These are phyloP conservation scores for Gnomoniopsis sp. DNA, from an alignment of 2,329 filamentous ascomycete genomes.

Conservation along the genomic window DNA sequence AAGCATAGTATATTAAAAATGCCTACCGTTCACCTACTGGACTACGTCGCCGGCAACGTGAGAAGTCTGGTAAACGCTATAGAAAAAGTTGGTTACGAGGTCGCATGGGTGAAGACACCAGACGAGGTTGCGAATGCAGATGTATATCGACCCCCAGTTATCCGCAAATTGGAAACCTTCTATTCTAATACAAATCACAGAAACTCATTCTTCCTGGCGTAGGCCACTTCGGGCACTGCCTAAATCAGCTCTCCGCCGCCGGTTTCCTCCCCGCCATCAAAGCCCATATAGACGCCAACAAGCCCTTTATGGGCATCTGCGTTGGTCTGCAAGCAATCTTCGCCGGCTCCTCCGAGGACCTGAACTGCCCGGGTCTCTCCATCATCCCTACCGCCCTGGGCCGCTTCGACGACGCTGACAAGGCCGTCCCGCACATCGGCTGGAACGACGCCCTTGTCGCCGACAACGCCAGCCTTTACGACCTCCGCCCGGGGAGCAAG, in stretches of 20 bases:
- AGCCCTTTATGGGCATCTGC: constrained; percentile 97
- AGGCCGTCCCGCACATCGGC: constrained; percentile 97
- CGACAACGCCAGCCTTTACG: constrained; percentile 61
- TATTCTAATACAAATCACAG: constrained; percentile 38
- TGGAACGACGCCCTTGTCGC: constrained; percentile 86
- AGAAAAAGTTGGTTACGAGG: constrained; percentile 87
- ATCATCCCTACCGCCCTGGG: constrained; percentile 68
- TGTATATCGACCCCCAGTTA: constrained; percentile 46
- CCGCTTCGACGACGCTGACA: constrained; percentile 72
- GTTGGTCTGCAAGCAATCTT: constrained; percentile 92
- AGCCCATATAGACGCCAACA: constrained; percentile 81
- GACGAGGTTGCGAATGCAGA: constrained; percentile 82
- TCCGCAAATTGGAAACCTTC: constrained; percentile 24
- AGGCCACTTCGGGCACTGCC: constrained; percentile 95
- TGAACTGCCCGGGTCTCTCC: constrained; percentile 68
- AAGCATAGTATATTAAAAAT: constrained; percentile 41
- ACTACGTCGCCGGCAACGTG: constrained; percentile 96
- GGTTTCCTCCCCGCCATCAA: constrained; percentile 81
- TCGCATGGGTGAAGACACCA: constrained; percentile 87
- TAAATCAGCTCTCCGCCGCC: constrained; percentile 76
- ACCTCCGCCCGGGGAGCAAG: constrained; percentile 75
- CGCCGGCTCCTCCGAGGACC: constrained; percentile 76
- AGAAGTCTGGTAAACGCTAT: constrained; percentile 96
- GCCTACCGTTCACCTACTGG: constrained; percentile 72
- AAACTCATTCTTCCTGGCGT: constrained; percentile 95